These are phyloP conservation scores for Phytophthora pseudosyringae DNA, from an alignment of 352 stramenopile species.

Conservation along the genomic window DNA sequence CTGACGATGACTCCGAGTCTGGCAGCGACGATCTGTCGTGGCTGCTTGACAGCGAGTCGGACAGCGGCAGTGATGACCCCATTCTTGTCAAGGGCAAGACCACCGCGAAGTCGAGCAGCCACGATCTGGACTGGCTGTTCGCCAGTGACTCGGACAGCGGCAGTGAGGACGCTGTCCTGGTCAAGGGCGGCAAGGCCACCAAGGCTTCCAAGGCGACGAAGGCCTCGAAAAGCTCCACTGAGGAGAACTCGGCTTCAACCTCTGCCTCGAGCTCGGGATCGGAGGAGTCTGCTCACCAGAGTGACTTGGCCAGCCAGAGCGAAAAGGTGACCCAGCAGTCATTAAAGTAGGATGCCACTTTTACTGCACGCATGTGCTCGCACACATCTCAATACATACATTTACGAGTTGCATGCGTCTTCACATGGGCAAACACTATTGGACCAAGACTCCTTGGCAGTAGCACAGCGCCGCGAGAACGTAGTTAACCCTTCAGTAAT, in stretches of 20 bases:
- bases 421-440: background rate
- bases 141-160: constrained; percentile 7
- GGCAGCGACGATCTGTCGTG: constrained; percentile 2
- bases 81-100: constrained; percentile 8
- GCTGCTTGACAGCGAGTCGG: constrained; percentile 8
- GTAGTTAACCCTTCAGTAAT: too few relatives aligned
- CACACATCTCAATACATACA: background rate
- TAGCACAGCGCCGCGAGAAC: too few relatives aligned
- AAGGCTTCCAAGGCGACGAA: constrained; percentile 17
- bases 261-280: constrained; percentile 11
- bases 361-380: background rate
- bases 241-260: constrained; percentile 14
- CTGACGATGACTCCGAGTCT: constrained; percentile 8
- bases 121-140: constrained; percentile 9
- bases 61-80: constrained; percentile 7
- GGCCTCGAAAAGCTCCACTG: constrained; percentile 3
- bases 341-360: background rate
- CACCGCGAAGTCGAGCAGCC: background rate
- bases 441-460: too few relatives aligned
- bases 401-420: background rate
- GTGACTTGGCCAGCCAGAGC: constrained; percentile 7
- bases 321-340: constrained; percentile 7
- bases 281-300: constrained; percentile 11
- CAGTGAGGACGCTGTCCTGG: constrained; percentile 7
- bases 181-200: constrained; percentile 14